Evolutionary conservation across 257 asterid genomes (phyloP).

Genomic region (Nicotiana benthamiana): DNA sequence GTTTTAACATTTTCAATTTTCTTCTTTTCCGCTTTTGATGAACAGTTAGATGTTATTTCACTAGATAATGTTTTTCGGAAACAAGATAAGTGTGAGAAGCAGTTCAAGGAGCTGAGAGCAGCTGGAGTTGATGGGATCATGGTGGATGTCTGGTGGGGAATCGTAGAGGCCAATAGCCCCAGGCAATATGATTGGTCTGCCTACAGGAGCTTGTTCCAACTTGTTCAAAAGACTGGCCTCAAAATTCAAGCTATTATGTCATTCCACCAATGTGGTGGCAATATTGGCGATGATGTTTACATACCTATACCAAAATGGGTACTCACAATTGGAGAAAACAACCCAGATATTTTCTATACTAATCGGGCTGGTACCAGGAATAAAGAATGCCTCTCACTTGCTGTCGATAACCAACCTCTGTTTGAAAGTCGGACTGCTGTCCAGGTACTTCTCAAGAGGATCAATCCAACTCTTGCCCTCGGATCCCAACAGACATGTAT

Average conservation of each 20-base stretch:
- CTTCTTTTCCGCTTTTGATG: constrained; percentile 2
- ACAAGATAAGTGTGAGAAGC: constrained; percentile 43
- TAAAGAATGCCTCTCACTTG: constrained; percentile 59
- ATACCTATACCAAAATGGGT: constrained; percentile 72
- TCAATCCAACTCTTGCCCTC: background rate
- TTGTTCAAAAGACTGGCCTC: constrained; percentile 44
- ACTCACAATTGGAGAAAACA: constrained; percentile 30
- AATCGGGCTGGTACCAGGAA: constrained; percentile 43
- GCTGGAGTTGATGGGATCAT: constrained; percentile 77
- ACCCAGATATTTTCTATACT: constrained; percentile 65
- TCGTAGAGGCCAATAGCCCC: constrained; percentile 54
- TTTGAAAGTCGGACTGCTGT: constrained; percentile 65
- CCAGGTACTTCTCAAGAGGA: constrained; percentile 31
- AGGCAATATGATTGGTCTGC: constrained; percentile 64
- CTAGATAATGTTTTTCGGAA: constrained; percentile 41
- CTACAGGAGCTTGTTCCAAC: constrained; percentile 45
- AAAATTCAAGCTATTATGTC: constrained; percentile 78
- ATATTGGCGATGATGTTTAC: constrained; percentile 57
- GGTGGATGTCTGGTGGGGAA: constrained; percentile 98
- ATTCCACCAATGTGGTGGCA: constrained; percentile 89
- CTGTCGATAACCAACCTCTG: constrained; percentile 57
- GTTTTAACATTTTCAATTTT: background rate
- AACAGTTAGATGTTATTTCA: constrained; percentile 57
- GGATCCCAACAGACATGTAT: background rate
- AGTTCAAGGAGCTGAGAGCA: constrained; percentile 39